Conservation (phyloP, 192 early-diverging fungal genomes). For the Chytriomyces sp. region DNA sequence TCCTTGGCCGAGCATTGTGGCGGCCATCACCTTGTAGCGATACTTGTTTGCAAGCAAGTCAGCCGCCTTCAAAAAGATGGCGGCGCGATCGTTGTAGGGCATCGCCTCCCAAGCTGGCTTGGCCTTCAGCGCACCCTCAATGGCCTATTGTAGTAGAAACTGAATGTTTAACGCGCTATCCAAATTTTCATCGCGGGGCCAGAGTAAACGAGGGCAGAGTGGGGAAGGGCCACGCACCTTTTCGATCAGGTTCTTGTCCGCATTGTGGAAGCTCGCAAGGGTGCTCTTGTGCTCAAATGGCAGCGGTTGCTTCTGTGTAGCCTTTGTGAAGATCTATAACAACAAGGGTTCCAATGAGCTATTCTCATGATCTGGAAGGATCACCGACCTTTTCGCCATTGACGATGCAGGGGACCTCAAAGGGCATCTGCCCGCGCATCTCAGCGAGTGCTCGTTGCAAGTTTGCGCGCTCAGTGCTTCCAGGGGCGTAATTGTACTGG, state of each 20-base stretch:
- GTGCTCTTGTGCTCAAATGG: conserved; percentile 82
- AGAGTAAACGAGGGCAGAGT: too few relatives aligned
- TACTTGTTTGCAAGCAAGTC: conserved; percentile 90
- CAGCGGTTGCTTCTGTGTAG: conserved; percentile 70
- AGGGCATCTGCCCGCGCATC: conserved; percentile 64
- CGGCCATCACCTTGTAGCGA: conserved; percentile 73
- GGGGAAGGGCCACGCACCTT: conserved; percentile 45
- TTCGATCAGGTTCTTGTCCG: conserved; percentile 67
- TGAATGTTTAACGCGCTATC: too few relatives aligned
- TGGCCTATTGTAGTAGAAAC: conserved; percentile 55
- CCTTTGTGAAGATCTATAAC: conserved; percentile 32
- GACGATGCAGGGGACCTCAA: conserved; percentile 81
- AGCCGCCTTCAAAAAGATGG: conserved; percentile 98
- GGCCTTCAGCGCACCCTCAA: conserved; percentile 81
- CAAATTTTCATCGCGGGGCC: too few relatives aligned
- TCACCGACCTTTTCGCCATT: conserved; percentile 74
- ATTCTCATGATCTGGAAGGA: background rate
- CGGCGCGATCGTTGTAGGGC: conserved; percentile 90
- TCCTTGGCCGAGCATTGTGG: conserved; percentile 97
- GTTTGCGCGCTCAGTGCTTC: conserved; percentile 69
- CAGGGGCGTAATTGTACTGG: conserved; percentile 72
- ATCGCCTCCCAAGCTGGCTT: conserved; percentile 90
- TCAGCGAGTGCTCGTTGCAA: conserved; percentile 80
- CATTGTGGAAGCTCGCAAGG: conserved; percentile 84
- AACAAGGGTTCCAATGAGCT: background rate